Conservation (phyloP, 176 grass and related monocot genomes). For the Calamus simplicifolius region DNA sequence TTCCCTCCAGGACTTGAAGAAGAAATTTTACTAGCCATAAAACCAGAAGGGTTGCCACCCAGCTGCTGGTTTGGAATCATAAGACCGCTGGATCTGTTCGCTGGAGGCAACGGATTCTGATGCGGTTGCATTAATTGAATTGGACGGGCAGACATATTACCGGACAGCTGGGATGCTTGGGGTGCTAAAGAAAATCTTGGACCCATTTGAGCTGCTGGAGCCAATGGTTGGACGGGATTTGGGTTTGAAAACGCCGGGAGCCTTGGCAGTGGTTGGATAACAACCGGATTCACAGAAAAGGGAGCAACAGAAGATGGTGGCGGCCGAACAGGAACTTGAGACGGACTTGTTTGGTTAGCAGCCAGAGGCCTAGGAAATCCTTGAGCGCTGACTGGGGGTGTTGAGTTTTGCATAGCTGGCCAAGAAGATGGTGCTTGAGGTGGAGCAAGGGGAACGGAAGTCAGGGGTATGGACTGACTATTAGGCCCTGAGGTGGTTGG, state of each 20-base stretch:
- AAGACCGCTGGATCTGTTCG: constrained; percentile 11
- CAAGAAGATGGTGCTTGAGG: constrained; percentile 30
- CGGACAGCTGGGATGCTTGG: constrained; percentile 19
- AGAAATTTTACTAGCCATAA: constrained; percentile 4
- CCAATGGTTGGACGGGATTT: not conserved
- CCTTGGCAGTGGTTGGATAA: constrained; percentile 15
- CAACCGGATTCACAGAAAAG: constrained; percentile 26
- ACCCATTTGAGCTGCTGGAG: constrained; percentile 26
- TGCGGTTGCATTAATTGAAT: constrained; percentile 31
- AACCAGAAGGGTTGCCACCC: constrained; percentile 5
- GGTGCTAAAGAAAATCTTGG: constrained; percentile 10
- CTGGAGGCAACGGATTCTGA: constrained; percentile 18
- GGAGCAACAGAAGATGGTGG: constrained; percentile 21
- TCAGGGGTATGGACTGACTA: constrained; percentile 19
- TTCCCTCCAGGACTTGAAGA: constrained; percentile 15
- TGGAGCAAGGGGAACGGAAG: constrained; percentile 14
- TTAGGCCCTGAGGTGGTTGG: constrained; percentile 11
- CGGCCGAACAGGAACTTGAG: constrained; percentile 22
- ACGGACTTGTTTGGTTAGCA: constrained; percentile 18
- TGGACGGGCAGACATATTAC: constrained; percentile 16
- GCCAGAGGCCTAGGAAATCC: constrained; percentile 39
- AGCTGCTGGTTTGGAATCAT: not conserved
- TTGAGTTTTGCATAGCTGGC: constrained; percentile 33
- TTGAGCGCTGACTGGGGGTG: constrained; percentile 15
- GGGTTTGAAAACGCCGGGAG: constrained; percentile 20